Evolutionary conservation across 305 asterid genomes (phyloP).

Genomic region (Rubia balearica): DNA sequence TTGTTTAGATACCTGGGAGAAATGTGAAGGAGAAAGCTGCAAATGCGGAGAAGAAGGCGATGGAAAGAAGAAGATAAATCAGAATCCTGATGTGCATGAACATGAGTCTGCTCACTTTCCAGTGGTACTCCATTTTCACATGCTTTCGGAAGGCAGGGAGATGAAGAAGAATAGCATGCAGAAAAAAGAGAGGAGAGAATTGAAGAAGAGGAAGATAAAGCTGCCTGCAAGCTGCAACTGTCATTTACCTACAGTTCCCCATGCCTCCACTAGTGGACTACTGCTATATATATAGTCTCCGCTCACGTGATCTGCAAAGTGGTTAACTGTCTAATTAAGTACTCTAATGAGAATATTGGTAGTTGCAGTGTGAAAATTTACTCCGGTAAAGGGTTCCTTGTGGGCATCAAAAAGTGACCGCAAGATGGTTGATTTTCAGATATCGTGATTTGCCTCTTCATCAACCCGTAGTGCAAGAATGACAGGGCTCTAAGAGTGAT

Average conservation of each 20-base stretch:
- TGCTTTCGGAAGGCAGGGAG: not conserved
- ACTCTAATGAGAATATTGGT: too few relatives aligned
- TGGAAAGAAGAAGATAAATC: constrained; percentile 14
- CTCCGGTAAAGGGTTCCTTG: too few relatives aligned
- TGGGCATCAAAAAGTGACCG: too few relatives aligned
- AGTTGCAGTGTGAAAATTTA: too few relatives aligned
- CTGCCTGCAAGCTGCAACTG: not conserved
- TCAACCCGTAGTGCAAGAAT: too few relatives aligned
- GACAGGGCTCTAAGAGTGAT: too few relatives aligned
- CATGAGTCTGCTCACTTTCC: constrained; percentile 15
- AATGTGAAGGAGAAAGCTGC: constrained; percentile 7
- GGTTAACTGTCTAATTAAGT: too few relatives aligned
- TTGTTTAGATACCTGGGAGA: constrained; percentile 17
- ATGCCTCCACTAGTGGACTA: too few relatives aligned
- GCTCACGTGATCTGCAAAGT: too few relatives aligned
- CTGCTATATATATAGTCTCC: too few relatives aligned
- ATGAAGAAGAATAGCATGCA: not conserved
- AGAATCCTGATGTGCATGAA: constrained; percentile 12
- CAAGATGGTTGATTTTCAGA: too few relatives aligned
- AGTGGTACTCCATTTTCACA: constrained; percentile 10
- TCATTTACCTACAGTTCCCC: not conserved
- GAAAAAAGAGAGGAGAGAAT: not conserved
- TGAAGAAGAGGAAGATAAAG: not conserved
- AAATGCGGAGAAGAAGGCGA: constrained; percentile 16
- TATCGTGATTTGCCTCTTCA: too few relatives aligned